Conservation (phyloP, 1,139 yeast species). For the Debaryomyces singareniensis region DNA sequence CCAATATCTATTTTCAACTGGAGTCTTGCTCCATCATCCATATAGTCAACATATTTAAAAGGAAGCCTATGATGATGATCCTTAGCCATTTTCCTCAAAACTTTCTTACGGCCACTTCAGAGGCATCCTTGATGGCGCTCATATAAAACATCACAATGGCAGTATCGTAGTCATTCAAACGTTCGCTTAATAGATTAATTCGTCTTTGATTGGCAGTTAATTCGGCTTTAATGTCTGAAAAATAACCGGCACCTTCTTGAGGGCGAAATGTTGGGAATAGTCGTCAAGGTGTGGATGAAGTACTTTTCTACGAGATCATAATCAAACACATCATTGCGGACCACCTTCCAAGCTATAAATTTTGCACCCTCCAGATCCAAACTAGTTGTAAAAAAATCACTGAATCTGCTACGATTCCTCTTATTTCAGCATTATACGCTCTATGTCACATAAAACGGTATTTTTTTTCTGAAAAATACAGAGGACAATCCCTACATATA, state of each 20-base stretch:
- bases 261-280: slow-evolving; percentile 45
- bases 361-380: slow-evolving; percentile 62
- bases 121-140: slow-evolving; percentile 56
- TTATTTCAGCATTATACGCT: slow-evolving; percentile 67
- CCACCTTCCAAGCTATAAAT: slow-evolving; percentile 50
- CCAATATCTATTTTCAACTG: slow-evolving; percentile 37
- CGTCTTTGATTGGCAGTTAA: slow-evolving; percentile 66
- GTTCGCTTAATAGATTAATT: slow-evolving; percentile 39
- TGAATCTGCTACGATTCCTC: slow-evolving; percentile 62
- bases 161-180: slow-evolving; percentile 46
- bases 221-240: slow-evolving; percentile 62
- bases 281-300: slow-evolving; percentile 44
- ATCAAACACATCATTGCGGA: slow-evolving; percentile 49
- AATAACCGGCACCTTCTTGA: slow-evolving; percentile 52
- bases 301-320: slow-evolving; percentile 42
- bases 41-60: slow-evolving; percentile 42
- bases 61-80: slow-evolving; percentile 7
- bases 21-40: slow-evolving; percentile 60
- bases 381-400: slow-evolving; percentile 57
- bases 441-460: slow-evolving; percentile 63
- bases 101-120: slow-evolving; percentile 48
- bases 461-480: no score
- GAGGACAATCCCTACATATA: slow-evolving; percentile 32
- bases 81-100: slow-evolving; percentile 20
- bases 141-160: slow-evolving; percentile 51